Conservation (phyloP, 2,329 filamentous ascomycete genomes). For the Myriosclerotinia duriaeana region DNA sequence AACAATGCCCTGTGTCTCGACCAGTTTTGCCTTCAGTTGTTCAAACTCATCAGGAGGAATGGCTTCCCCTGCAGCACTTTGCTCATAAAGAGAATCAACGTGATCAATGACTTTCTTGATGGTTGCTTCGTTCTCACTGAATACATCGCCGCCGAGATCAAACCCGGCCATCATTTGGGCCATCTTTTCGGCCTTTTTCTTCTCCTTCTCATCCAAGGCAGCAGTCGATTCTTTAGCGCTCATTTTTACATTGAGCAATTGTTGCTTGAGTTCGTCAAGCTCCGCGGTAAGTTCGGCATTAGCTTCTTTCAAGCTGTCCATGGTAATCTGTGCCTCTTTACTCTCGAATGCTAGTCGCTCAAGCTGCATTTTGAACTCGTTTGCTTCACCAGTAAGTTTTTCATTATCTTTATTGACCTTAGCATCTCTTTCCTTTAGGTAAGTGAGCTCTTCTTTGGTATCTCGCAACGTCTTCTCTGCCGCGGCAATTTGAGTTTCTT, state of each 20-base stretch:
- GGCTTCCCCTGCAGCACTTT: constrained; percentile 72
- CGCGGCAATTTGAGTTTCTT: constrained; percentile 75
- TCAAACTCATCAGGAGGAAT: constrained; percentile 80
- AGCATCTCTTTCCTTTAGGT: constrained; percentile 81
- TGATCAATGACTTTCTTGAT: constrained; percentile 82
- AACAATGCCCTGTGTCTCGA: constrained; percentile 90
- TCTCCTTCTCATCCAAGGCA: constrained; percentile 93
- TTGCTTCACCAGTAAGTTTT: constrained; percentile 77
- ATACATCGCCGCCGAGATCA: constrained; percentile 86
- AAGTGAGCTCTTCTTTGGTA: constrained; percentile 79
- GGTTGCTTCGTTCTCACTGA: constrained; percentile 86
- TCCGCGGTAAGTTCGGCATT: constrained; percentile 90
- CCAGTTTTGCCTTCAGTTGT: constrained; percentile 71
- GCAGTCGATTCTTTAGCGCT: constrained; percentile 90
- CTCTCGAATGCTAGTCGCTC: constrained; percentile 94
- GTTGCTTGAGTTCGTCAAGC: constrained; percentile 92
- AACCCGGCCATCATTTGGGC: constrained; percentile 99
- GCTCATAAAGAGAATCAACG: constrained; percentile 74
- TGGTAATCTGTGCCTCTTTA: constrained; percentile 95
- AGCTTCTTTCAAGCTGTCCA: constrained; percentile 95
- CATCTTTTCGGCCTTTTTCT: constrained; percentile 99
- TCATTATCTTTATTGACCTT: constrained; percentile 90
- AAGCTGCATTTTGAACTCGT: constrained; percentile 93
- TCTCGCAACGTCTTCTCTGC: constrained; percentile 80
- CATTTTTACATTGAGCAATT: constrained; percentile 94